Evolutionary conservation across 768 basidiomycete genomes (phyloP), one percentile per base, ranked within the genome.

Genomic region (Lentinula raphanica): DNA sequence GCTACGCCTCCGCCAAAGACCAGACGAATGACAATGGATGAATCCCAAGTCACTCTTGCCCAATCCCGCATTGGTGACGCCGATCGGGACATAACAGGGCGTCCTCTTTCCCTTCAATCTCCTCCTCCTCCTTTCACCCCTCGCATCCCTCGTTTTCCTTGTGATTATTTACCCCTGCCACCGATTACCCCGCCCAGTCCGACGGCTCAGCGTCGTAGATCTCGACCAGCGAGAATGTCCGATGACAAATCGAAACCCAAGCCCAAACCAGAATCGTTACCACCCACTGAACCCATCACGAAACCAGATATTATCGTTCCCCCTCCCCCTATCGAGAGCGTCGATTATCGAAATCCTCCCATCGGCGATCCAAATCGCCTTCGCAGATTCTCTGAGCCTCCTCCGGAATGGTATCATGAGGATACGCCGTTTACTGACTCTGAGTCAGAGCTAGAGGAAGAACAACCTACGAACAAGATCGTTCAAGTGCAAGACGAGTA

Each of bases 331-430:
- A 35, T 32, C 3, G 23, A 15, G 1, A 39, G 29, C 23, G 31
- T 42, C 21, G 40, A 42, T n/a, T n/a, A n/a, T 3, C 54, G 54
- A 15, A 11, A 56, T 9, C 54, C 44, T 35, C 54, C 54, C 12
- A 1, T 40, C 17, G 39, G 40, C 21, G 44, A 40, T 0, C 54
- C 54, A 13, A 9, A 31, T 21, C 45, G 39, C 17, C 28, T 56
- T 23, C 54, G 54, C 17, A 56, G 45, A 27, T 1, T 31, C 11
- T 42, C 54, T 15, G 40, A 29, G 3, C 54, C 54, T 27, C 54
- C 54, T 11, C 54, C 54, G 17, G 54, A 56, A 40, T 56, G 54
- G 54, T 56, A 44, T 28, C n/a, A n/a, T n/a, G n/a, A n/a, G n/a
- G 40, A 56, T 19, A 56, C 54, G 2, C 54, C 40, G 27, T 56